Base-by-base conservation (phyloP, 2,329 filamentous ascomycete genomes). In the Myriosclerotinia duriaeana region DNA sequence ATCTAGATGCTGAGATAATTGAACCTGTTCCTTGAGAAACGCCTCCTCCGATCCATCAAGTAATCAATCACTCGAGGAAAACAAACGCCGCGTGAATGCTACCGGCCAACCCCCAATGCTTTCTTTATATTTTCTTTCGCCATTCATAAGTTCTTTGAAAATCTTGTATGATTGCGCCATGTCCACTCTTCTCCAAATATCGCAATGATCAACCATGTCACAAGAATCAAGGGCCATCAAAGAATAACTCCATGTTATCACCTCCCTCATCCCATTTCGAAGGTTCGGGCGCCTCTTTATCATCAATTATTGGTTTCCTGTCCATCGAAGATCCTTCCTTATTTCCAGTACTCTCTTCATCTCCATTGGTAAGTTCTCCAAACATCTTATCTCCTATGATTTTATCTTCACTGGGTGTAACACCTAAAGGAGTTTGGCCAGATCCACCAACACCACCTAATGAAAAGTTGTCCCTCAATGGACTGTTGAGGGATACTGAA, bases 281-380 rank as follows among this genome's bases (percentile, higher is more conserved):
- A n/a, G 66, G 55, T 40, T 65, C 62, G 22, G 69, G 66, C 34
- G 66, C 65, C 36, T 70, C 69, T 14, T 63, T 60, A 30, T 53
- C 60, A 30, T 53, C 60, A n/a, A 54, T 34, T 34, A 54, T 34
- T 34, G 36, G n/a, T 34, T 63, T 54, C 26, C 60, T 54, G 34
- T 42, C 50, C 30, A 30, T n/a, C 22, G 22, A 40, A n/a, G 17
- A 40, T 30, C 22, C 9, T 4, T 63, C 60, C 42, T 69, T 48
- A 11, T 38, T 58, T 14, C 53, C 62, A 17, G 42, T 20, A 22
- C 20, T 48, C 53, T 68, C 72, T 64, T 74, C 71, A 46, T 69
- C 72, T 53, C 70, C 69, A 64, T 76, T 73, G 17, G 74, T 76
- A n/a, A 75, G 67, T 22, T 75, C 74, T 42, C 74, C 71, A 66